Conservation (phyloP, 2,329 filamentous ascomycete species). For the Diaporthe citri region DNA sequence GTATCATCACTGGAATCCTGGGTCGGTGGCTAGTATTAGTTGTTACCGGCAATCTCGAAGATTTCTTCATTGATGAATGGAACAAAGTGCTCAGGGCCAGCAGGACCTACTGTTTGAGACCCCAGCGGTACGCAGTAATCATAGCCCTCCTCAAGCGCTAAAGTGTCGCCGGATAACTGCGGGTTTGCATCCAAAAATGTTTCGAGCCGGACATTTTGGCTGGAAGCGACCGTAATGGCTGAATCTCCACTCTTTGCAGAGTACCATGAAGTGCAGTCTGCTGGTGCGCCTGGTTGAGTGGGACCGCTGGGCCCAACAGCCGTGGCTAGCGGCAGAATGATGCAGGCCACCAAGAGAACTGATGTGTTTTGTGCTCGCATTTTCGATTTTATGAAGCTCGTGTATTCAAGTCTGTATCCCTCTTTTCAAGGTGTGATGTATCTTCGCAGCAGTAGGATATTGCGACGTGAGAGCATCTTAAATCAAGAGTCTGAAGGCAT, state of each 20-base stretch:
- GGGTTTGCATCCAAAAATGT: background rate
- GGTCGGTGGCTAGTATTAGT: background rate
- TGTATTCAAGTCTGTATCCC: rapidly evolving
- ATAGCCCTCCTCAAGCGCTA: background rate
- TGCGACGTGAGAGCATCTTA: background rate
- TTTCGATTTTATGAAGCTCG: background rate
- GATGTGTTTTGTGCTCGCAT: background rate
- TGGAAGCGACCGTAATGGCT: background rate
- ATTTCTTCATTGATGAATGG: too few relatives aligned
- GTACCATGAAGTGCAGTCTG: background rate
- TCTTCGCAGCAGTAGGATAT: background rate
- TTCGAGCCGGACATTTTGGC: background rate
- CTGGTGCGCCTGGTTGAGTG: background rate
- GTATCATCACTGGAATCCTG: background rate
- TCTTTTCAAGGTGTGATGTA: background rate
- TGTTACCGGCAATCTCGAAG: background rate
- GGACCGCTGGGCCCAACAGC: background rate
- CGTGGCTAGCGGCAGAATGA: background rate
- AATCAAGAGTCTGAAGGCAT: background rate
- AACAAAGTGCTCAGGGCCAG: background rate
- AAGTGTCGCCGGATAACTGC: background rate
- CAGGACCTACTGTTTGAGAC: background rate
- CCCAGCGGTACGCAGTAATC: background rate
- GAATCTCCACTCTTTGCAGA: background rate
- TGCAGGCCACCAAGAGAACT: background rate